Percentiles rank a stretch among this genome's conserved stretches.
Evolutionary conservation across 768 basidiomycete genomes (phyloP).

Genomic region (Lactarius akahatsu): DNA sequence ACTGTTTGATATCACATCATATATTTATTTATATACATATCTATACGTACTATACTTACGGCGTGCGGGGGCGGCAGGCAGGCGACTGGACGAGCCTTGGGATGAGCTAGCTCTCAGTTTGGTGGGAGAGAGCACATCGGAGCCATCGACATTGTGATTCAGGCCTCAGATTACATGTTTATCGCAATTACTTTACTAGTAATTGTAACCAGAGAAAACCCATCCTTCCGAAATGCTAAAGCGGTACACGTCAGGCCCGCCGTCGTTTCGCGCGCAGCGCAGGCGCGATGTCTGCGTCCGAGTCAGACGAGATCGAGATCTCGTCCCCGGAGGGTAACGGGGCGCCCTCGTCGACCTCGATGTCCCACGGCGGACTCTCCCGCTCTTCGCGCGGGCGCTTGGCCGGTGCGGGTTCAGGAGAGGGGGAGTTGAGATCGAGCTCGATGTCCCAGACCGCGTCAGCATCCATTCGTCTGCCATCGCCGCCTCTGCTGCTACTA

Average conservation of each 20-base stretch:
- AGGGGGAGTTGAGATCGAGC: slow-evolving; percentile 44
- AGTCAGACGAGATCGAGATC: slow-evolving; percentile 4
- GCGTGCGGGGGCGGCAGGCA: too few species aligned
- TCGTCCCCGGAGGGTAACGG: neutral
- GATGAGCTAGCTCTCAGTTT: neutral
- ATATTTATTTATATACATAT: neutral
- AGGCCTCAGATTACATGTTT: neutral
- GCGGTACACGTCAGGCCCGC: slow-evolving; percentile 6
- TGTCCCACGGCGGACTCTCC: slow-evolving; percentile 27
- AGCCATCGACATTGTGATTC: neutral
- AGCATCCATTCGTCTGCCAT: too few species aligned
- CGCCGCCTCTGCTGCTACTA: neutral
- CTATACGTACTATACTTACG: neutral
- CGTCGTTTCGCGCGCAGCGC: slow-evolving; percentile 24
- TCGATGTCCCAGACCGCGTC: slow-evolving; percentile 75
- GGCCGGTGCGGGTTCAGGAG: neutral
- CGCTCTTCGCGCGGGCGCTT: slow-evolving; percentile 23
- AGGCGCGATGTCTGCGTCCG: slow-evolving; percentile 15
- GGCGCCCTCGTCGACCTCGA: slow-evolving; percentile 14
- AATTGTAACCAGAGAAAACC: too few species aligned
- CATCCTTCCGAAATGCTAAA: too few species aligned
- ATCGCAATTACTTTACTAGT: too few species aligned
- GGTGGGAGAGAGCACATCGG: neutral
- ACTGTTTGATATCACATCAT: neutral
- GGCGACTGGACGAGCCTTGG: neutral